Percentiles rank a stretch among this genome's conserved stretches.
phyloP scores from a whole-genome alignment of 306 rosid genomes.

The Vigna angularis region DNA sequence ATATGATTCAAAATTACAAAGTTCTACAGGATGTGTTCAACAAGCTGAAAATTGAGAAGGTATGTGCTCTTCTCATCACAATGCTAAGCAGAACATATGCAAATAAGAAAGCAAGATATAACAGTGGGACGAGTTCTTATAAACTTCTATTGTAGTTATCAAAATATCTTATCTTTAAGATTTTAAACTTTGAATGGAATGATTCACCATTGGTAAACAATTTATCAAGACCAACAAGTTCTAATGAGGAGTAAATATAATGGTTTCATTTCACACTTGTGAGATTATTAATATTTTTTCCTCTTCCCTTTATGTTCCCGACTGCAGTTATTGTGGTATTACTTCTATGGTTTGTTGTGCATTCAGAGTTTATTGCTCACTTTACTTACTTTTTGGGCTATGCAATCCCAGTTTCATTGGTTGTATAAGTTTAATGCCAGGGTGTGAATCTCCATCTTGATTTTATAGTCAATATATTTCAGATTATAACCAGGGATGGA shows the following conservation, averaged over 20 bases:
- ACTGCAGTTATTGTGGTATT: slow-evolving; percentile 5
- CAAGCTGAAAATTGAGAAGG: slow-evolving; percentile 92
- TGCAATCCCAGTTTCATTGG: slow-evolving; percentile 7
- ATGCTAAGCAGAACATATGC: not conserved
- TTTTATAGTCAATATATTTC: not conserved
- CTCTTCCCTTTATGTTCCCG: not conserved
- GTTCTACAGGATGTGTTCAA: slow-evolving; percentile 90
- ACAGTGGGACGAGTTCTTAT: not conserved
- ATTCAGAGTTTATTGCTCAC: not conserved
- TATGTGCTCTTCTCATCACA: slow-evolving; percentile 34
- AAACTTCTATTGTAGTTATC: not conserved
- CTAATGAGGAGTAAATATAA: slow-evolving; percentile 24
- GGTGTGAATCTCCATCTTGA: slow-evolving; percentile 24
- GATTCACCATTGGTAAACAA: not conserved
- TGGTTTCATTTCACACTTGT: slow-evolving; percentile 21
- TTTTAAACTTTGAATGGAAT: slow-evolving; percentile 24
- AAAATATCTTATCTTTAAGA: slow-evolving; percentile 2
- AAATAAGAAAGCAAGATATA: slow-evolving; percentile 19
- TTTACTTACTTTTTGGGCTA: too few species aligned
- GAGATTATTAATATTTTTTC: not conserved
- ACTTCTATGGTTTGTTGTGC: slow-evolving; percentile 26
- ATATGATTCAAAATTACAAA: slow-evolving; percentile 96
- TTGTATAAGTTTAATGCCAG: slow-evolving; percentile 28
- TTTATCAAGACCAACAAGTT: slow-evolving; percentile 7
- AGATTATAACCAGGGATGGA: slow-evolving; percentile 15